phyloP scores from a whole-genome alignment of 2,329 filamentous ascomycete species.

The Diaporthe amygdali region DNA sequence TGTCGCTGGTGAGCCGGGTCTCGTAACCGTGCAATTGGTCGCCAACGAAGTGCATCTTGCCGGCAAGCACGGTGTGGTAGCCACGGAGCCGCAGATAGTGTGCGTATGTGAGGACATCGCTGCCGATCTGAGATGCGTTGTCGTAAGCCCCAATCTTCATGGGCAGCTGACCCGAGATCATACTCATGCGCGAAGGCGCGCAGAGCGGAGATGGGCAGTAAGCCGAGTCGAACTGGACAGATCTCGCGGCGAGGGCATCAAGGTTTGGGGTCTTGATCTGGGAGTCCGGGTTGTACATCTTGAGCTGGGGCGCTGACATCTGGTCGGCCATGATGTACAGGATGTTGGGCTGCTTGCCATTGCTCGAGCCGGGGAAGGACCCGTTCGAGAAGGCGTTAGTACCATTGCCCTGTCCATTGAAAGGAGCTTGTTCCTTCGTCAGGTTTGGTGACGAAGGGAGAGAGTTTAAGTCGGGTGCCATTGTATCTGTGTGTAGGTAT shows the following conservation, averaged over 20 bases:
- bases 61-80: constrained; percentile 89
- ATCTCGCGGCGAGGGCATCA: constrained; percentile 78
- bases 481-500: constrained; percentile 38
- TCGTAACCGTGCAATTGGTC: constrained; percentile 96
- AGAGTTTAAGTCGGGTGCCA: constrained; percentile 79
- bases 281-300: constrained; percentile 88
- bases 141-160: constrained; percentile 93
- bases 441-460: constrained; percentile 59
- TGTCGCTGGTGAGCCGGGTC: constrained; percentile 89
- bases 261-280: constrained; percentile 93
- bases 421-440: constrained; percentile 12
- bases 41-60: constrained; percentile 97
- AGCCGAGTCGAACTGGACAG: constrained; percentile 90
- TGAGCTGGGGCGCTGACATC: constrained; percentile 86
- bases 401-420: constrained; percentile 30
- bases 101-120: constrained; percentile 88
- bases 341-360: constrained; percentile 65
- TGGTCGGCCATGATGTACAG: constrained; percentile 98
- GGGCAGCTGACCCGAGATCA: constrained; percentile 90
- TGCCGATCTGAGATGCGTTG: constrained; percentile 84
- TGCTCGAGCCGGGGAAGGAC: constrained; percentile 16
- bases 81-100: constrained; percentile 86
- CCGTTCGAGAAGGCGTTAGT: constrained; percentile 21
- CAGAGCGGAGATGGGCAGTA: constrained; percentile 95
- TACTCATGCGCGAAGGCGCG: constrained; percentile 89